Evolutionary conservation across 2,329 filamentous ascomycete species (phyloP).

Genomic region (Xylariaceae sp.): DNA sequence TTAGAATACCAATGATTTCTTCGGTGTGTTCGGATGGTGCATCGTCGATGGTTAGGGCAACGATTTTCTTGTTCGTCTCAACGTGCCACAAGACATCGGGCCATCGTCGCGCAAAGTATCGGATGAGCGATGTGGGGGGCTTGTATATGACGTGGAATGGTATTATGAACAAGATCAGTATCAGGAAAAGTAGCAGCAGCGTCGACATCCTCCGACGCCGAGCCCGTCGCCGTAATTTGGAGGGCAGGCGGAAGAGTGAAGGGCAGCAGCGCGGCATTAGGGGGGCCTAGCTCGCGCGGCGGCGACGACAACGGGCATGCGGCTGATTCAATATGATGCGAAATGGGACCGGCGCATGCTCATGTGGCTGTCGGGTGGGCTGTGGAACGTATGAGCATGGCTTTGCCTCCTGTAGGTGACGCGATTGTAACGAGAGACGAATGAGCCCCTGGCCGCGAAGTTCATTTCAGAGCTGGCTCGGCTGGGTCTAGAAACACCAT

Average conservation of each 20-base stretch:
- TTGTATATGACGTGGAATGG: constrained; percentile 75
- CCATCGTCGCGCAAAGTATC: constrained; percentile 67
- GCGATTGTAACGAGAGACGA: too few relatives aligned
- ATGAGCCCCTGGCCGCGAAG: too few relatives aligned
- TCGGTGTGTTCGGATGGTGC: constrained; percentile 71
- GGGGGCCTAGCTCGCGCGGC: not conserved
- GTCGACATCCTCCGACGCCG: constrained; percentile 59
- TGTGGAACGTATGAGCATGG: too few relatives aligned
- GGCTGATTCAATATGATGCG: too few relatives aligned
- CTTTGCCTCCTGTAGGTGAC: too few relatives aligned
- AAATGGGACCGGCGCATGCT: too few relatives aligned
- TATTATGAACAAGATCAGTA: constrained; percentile 34
- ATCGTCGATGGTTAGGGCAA: constrained; percentile 87
- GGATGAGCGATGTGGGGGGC: constrained; percentile 69
- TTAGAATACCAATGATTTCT: constrained; percentile 68
- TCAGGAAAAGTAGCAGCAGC: constrained; percentile 42
- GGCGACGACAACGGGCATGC: too few relatives aligned
- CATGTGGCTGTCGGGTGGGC: too few relatives aligned
- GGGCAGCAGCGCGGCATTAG: constrained; percentile 33
- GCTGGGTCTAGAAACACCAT: too few relatives aligned
- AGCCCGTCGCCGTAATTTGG: constrained; percentile 55
- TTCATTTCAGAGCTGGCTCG: too few relatives aligned
- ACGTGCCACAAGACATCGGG: constrained; percentile 79
- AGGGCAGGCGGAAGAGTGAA: constrained; percentile 53
- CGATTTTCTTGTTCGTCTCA: constrained; percentile 55